Evolutionary conservation across 768 basidiomycete genomes (phyloP).

Genomic region (Mycena filopes): DNA sequence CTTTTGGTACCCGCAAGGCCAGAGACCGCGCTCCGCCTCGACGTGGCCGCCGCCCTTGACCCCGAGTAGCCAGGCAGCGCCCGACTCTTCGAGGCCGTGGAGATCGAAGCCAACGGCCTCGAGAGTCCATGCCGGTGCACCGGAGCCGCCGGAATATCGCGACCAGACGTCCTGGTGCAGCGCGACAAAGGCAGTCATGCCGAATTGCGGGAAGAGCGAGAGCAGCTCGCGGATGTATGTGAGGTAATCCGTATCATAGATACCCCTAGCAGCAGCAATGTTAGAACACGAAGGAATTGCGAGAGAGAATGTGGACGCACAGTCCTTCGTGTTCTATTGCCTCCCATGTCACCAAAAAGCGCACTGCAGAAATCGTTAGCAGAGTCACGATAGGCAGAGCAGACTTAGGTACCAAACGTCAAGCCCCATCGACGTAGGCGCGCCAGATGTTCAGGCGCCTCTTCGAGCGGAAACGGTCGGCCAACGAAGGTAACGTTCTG

Average conservation of each 20-base stretch:
- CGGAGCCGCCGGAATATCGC: conserved; percentile 92
- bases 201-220: conserved; percentile 75
- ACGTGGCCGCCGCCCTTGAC: conserved; percentile 80
- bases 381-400: neutral
- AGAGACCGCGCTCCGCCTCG: conserved; percentile 84
- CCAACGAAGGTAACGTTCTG: conserved; percentile 85
- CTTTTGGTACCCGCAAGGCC: conserved; percentile 96
- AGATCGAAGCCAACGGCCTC: conserved; percentile 89
- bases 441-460: conserved; percentile 87
- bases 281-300: conserved; percentile 7
- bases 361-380: conserved; percentile 57
- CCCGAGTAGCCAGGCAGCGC: conserved; percentile 89
- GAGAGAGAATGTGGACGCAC: conserved; percentile 58
- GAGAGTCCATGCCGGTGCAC: conserved; percentile 97
- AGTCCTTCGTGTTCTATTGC: conserved; percentile 93
- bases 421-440: conserved; percentile 88
- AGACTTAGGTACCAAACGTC: conserved; percentile 69
- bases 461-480: conserved; percentile 89
- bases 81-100: conserved; percentile 78
- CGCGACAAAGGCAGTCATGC: conserved; percentile 78
- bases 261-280: conserved; percentile 65
- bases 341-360: conserved; percentile 97
- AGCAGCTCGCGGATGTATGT: conserved; percentile 79
- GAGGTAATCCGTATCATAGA: conserved; percentile 88
- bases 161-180: conserved; percentile 98